Evolutionary conservation across 768 basidiomycete genomes (phyloP).

Genomic region (Rhodosporidiobolus sp.): DNA sequence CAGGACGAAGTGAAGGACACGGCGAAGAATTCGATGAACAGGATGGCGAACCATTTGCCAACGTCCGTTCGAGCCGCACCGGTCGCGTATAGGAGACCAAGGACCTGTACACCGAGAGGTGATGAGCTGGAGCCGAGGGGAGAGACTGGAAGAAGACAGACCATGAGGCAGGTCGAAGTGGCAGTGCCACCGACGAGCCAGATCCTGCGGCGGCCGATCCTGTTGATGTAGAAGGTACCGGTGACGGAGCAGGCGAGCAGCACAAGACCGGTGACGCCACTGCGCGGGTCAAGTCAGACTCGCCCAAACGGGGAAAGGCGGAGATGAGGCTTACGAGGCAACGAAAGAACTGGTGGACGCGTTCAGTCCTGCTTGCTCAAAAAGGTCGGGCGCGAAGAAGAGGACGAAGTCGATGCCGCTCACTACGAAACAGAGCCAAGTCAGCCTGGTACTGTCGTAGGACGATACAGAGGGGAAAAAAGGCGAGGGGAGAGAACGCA

Average conservation of each 20-base stretch:
- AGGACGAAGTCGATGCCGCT: conserved; percentile 15
- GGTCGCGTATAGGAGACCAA: conserved; percentile 54
- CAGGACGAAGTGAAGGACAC: conserved; percentile 54
- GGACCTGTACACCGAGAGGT: not conserved
- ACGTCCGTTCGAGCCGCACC: conserved; percentile 46
- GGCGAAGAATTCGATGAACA: conserved; percentile 56
- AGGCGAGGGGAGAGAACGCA: conserved; percentile 11
- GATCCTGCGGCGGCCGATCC: conserved; percentile 47
- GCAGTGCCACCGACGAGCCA: conserved; percentile 54
- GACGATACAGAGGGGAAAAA: not conserved
- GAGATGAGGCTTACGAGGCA: conserved; percentile 47
- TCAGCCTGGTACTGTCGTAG: no score
- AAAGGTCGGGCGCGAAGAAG: conserved; percentile 54
- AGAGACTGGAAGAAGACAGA: not conserved
- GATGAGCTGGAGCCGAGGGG: not conserved
- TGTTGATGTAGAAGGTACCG: conserved; percentile 15
- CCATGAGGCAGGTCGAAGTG: conserved; percentile 52
- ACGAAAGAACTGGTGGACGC: conserved; percentile 54
- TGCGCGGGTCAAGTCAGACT: no score
- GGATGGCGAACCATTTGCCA: conserved; percentile 53
- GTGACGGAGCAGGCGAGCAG: conserved; percentile 46
- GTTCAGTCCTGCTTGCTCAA: conserved; percentile 55
- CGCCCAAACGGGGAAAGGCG: not conserved
- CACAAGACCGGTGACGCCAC: conserved; percentile 56
- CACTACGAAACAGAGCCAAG: not conserved